Base-by-base conservation (phyloP, 1,139 yeast genomes). In the Yamadazyma aaseri region DNA sequence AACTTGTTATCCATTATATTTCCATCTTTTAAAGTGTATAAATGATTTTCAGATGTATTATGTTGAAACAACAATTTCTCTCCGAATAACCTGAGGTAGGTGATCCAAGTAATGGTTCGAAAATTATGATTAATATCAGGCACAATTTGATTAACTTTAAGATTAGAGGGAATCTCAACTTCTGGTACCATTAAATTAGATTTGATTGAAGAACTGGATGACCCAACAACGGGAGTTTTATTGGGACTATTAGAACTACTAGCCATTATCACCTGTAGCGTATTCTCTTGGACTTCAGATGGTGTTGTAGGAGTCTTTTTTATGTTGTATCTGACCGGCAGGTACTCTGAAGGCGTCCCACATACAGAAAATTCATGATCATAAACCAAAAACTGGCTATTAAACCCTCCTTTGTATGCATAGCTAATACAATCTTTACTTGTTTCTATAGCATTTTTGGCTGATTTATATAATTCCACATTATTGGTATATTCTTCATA, bases 291-390 rank as follows among this genome's bases (percentile, higher is more conserved):
- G n/a, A 54, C 45, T 46, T 67, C 72, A 29, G 59, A 59, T 2
- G 68, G 65, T 2, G 60, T 52, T 1, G 58, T 35, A 0, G 73
- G 73, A 11, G 59, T 51, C 41, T 59, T 67, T 32, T 53, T 58
- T 24, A 57, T 50, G 28, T 58, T 55, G 41, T 58, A 63, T 31
- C 45, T 51, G 0, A 72, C 71, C 2, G 79, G 79, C 9, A 47
- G 54, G 0, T 47, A 32, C 41, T 68, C 71, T 1, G 76, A 60
- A 11, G 50, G 44, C 0, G 78, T 71, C 4, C 62, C 68, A 23
- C 56, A 44, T 0, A 73, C 77, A 0, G 74, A 63, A 26, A 72
- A 42, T 34, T 66, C 71, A 20, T 52, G 44, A 17, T 53, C 58
- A 32, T 50, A 38, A 7, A 55, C 50, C 12, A 42, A 28, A 17